Base-by-base conservation (phyloP, 139 green algal genomes). In the Ulvella scutata region DNA sequence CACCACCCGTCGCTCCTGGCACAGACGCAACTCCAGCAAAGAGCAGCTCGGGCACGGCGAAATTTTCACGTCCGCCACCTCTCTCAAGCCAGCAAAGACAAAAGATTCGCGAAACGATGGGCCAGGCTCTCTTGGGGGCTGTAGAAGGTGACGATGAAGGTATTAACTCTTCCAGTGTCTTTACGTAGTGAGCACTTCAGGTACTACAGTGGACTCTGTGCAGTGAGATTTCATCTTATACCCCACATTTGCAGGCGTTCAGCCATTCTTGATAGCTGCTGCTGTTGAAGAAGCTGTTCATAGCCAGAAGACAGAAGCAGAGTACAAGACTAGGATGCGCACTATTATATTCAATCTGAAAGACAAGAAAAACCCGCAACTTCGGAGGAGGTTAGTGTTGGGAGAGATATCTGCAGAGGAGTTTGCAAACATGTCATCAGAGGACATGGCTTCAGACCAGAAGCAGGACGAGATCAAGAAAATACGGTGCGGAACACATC, bases 321-420 rank as follows among this genome's bases (percentile, higher is more conserved):
- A 88, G 29, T 98, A 98, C 88, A 98, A 97, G 78, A 84, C 90
- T 44, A 96, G 96, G 80, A 89, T 93, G 75, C 86, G 95, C 26
- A 88, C 82, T 13, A 80, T 99, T 39, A 78, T 82, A 33, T 98
- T 98, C 87, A 99, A 98, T 84, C 79, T 99, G 4, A 96, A 97
- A 83, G 93, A 97, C 81, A 61, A 77, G 9, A 91, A 90, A 6
- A 97, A 97, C 82, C 90, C 88, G 21, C 88, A 94, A 62, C 59
- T 94, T 72, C 78, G 89, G 34, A 72, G 81, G 43, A 76, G 82
- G 43, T 80, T 93, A 28, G 73, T 92, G 9, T 72, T 38, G 0
- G 84, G 86, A 3, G 76, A 88, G 2, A 79, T 94, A 26, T 34
- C 78, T 0, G 62, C 74, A 0, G 77, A 87, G 31, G 38, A 80